Evolutionary conservation across 1,139 yeast genomes (phyloP).

Genomic region (Yamadazyma blattariae): DNA sequence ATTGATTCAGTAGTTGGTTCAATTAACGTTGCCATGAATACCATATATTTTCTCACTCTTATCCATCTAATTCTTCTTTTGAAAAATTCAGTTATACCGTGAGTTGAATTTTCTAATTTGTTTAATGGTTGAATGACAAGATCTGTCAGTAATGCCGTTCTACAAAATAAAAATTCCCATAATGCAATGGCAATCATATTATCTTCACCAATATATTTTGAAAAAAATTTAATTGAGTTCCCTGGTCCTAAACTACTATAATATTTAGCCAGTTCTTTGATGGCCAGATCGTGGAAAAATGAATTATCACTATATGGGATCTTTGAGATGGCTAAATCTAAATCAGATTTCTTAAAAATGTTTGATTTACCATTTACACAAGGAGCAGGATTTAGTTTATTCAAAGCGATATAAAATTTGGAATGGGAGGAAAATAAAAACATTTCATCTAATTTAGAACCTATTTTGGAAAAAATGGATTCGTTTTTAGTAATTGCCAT

Average conservation of each 20-base stretch:
- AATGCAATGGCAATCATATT: conserved; percentile 87
- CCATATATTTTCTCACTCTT: conserved; percentile 89
- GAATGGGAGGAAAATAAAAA: conserved; percentile 81
- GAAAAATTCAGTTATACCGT: conserved; percentile 53
- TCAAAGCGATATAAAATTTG: conserved; percentile 77
- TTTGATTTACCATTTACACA: conserved; percentile 95
- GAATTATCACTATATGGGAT: conserved; percentile 21
- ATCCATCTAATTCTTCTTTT: conserved; percentile 79
- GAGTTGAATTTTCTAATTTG: conserved; percentile 33
- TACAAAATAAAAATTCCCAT: conserved; percentile 67
- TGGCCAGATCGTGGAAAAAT: conserved; percentile 32
- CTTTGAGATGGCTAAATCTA: conserved; percentile 60
- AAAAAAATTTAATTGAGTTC: conserved; percentile 58
- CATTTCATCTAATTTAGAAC: conserved; percentile 83
- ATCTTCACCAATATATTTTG: conserved; percentile 87
- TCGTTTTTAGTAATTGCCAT: conserved; percentile 28
- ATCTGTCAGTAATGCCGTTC: conserved; percentile 79
- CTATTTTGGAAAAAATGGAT: conserved; percentile 34
- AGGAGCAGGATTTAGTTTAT: conserved; percentile 76
- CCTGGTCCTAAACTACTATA: conserved; percentile 45
- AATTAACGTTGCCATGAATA: conserved; percentile 73
- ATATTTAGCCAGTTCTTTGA: conserved; percentile 29
- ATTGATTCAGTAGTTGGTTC: conserved; percentile 87
- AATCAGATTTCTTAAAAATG: conserved; percentile 64
- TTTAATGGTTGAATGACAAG: conserved; percentile 76